Evolutionary conservation across 257 asterid genomes (phyloP).

Genomic region (Plantago ovata): DNA sequence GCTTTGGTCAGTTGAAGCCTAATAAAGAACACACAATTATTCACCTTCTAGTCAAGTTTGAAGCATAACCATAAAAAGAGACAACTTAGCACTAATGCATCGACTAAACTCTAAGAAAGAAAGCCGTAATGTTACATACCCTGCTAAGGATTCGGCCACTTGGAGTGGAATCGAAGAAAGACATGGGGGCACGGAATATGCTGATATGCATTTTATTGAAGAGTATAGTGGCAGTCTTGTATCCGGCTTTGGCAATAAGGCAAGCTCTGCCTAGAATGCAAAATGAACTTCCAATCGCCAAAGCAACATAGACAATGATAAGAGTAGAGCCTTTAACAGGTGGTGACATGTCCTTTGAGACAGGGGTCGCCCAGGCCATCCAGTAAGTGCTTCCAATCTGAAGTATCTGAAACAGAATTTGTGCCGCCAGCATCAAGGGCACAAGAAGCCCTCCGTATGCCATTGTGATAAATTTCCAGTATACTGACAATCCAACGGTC

Average conservation of each 20-base stretch:
- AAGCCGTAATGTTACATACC: slow-evolving; percentile 47
- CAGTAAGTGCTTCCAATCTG: slow-evolving; percentile 94
- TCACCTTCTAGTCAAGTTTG: no score
- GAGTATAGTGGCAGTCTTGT: slow-evolving; percentile 66
- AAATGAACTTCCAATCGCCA: slow-evolving; percentile 65
- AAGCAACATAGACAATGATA: slow-evolving; percentile 58
- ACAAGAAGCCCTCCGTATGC: slow-evolving; percentile 80
- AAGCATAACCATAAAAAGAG: no score
- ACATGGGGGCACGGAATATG: slow-evolving; percentile 91
- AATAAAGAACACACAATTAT: slow-evolving; percentile 22
- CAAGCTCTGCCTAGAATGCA: slow-evolving; percentile 60
- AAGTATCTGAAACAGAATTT: slow-evolving; percentile 54
- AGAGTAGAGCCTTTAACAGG: slow-evolving; percentile 63
- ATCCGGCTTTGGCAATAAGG: slow-evolving; percentile 52
- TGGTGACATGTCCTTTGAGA: slow-evolving; percentile 52
- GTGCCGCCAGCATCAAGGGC: slow-evolving; percentile 74
- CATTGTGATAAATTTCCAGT: slow-evolving; percentile 77
- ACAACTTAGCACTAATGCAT: not conserved
- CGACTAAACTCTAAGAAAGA: no score
- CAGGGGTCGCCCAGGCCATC: slow-evolving; percentile 99
- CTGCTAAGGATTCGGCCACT: slow-evolving; percentile 87
- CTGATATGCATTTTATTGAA: slow-evolving; percentile 66
- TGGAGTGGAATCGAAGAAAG: slow-evolving; percentile 96
- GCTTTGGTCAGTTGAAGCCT: slow-evolving; percentile 90
- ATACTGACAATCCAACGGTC: slow-evolving; percentile 60